Base-by-base conservation (phyloP, 2,329 filamentous ascomycete genomes). In the Exophiala sp. region DNA sequence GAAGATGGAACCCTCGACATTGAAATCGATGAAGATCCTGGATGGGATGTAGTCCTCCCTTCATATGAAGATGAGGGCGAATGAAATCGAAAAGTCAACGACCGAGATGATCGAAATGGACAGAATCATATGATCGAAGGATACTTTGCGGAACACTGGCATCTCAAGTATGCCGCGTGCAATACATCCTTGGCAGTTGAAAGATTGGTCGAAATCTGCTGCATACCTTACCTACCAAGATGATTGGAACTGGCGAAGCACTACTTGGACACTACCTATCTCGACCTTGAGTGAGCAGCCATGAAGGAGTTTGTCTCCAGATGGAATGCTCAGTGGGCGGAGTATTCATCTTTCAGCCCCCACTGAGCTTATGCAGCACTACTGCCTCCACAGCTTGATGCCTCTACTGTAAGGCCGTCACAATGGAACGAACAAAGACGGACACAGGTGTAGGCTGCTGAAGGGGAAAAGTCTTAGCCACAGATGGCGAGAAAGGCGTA, bases 41-140 rank as follows among this genome's bases (percentile, higher is more conserved):
- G 58, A 14, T 64, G 59, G 55, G 60, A 64, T 37, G 63, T 65
- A 13, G 47, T 62, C 16, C 46, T 65, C 24, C 62, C 63, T 18
- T 62, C 43, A 35, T 62, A 62, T 21, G 62, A 64, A 21, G 63
- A 64, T 16, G 63, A 64, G 35, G 46, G 37, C 32, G 54, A 50
- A 42, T 52, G 50, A 56, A 21, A 34, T 18, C 10, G 24, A 27
- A 5, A 27, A 27, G 13, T 7, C 14, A n/a, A 35, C 14, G 32
- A 35, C 32, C 16, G 32, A n/a, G 13, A n/a, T 35, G 32, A 35
- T n/a, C 24, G 5, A 10, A 27, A 27, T 27, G 24, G 24, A 27
- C 6, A 27, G 10, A 27, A n/a, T n/a, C n/a, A n/a, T n/a, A n/a
- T n/a, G n/a, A n/a, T n/a, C n/a, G n/a, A n/a, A n/a, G n/a, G n/a